These are phyloP conservation scores for Hypoxylon fuscum DNA, from an alignment of 495 filamentous ascomycete genomes.

Conservation along the genomic window DNA sequence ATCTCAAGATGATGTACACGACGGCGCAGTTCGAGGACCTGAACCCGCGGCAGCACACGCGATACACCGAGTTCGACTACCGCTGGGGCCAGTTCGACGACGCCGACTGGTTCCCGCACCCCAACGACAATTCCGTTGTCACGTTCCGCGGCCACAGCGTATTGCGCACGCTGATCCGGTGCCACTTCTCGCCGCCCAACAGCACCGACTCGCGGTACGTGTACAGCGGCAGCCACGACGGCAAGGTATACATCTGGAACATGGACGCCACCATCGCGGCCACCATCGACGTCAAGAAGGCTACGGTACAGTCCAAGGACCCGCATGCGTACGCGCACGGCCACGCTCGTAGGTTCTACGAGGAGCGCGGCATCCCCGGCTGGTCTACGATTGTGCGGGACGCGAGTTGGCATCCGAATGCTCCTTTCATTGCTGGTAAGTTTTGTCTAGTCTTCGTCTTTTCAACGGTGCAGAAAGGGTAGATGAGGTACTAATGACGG, in stretches of 20 bases:
- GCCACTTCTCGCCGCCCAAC: slow-evolving; percentile 91
- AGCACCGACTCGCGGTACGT: slow-evolving; percentile 93
- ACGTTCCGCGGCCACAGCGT: slow-evolving; percentile 92
- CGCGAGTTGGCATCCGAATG: slow-evolving; percentile 93
- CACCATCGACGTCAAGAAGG: slow-evolving; percentile 76
- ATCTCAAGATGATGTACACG: slow-evolving; percentile 83
- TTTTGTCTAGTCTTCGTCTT: slow-evolving; percentile 4
- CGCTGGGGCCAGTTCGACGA: slow-evolving; percentile 76
- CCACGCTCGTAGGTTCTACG: slow-evolving; percentile 39
- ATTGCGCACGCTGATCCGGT: slow-evolving; percentile 88
- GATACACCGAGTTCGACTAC: slow-evolving; percentile 84
- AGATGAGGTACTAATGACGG: slow-evolving; percentile 1
- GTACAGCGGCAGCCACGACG: slow-evolving; percentile 88
- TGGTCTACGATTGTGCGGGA: slow-evolving; percentile 91
- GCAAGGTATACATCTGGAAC: slow-evolving; percentile 90
- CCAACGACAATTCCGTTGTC: slow-evolving; percentile 89
- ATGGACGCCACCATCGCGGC: slow-evolving; percentile 88
- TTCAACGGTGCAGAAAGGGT: not conserved
- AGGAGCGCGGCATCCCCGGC: slow-evolving; percentile 43
- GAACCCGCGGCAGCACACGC: slow-evolving; percentile 53
- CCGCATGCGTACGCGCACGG: not conserved
- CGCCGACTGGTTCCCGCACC: slow-evolving; percentile 75
- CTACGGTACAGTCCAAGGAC: slow-evolving; percentile 58
- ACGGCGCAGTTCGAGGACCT: slow-evolving; percentile 67
- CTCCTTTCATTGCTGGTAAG: slow-evolving; percentile 86